Evolutionary conservation across 2,329 filamentous ascomycete genomes (phyloP).

Genomic region (Aspergillus transmontanensis): DNA sequence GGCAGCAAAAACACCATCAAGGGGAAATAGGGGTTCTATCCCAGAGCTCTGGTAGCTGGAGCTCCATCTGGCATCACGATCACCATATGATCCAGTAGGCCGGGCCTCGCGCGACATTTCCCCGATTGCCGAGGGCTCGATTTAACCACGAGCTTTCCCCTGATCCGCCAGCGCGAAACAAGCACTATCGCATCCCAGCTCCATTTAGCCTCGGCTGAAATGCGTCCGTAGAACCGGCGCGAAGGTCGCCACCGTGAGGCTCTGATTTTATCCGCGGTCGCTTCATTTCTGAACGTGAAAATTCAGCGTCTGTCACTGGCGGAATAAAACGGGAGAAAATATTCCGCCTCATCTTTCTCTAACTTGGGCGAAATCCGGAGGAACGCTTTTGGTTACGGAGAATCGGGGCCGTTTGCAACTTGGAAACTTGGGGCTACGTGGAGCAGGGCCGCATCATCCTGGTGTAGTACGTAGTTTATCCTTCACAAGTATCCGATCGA

Average conservation of each 20-base stretch:
- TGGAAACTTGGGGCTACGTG: background rate
- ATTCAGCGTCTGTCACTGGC: background rate
- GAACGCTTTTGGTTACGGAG: constrained; percentile 1
- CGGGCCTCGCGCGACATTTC: background rate
- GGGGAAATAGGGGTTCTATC: background rate
- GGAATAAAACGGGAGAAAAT: constrained; percentile 8
- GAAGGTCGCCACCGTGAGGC: background rate
- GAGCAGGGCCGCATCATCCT: background rate
- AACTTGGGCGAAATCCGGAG: constrained; percentile 5
- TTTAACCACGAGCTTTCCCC: background rate
- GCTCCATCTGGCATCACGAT: background rate
- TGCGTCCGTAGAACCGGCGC: background rate
- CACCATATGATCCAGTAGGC: background rate
- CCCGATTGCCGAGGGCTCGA: background rate
- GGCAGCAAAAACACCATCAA: background rate
- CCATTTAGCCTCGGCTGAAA: background rate
- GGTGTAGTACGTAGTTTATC: no score
- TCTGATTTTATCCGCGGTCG: background rate
- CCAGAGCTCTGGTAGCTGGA: constrained; percentile 2
- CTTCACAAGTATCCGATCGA: background rate
- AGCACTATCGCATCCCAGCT: background rate
- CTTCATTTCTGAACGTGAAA: background rate
- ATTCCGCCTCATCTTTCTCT: background rate
- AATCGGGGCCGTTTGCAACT: background rate
- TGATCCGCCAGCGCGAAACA: background rate